Percentiles rank a stretch among this genome's conserved stretches.
These are phyloP conservation scores for Eucalyptus dawsonii DNA, from an alignment of 345 rosid genomes.

Conservation along the genomic window DNA sequence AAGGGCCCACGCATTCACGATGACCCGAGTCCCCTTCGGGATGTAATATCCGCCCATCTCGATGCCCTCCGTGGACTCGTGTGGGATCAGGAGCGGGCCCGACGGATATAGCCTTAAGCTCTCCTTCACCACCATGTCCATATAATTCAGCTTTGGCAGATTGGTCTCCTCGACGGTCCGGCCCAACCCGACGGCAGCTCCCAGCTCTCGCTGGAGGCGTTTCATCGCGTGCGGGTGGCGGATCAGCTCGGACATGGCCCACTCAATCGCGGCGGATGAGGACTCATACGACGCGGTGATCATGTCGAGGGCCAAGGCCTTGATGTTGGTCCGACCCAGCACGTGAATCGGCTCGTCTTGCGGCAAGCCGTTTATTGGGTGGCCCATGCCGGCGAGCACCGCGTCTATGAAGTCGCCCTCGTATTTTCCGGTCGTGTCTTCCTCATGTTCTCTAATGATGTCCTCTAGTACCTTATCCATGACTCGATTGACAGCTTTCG, in stretches of 20 bases:
- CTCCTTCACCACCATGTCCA: slow-evolving; percentile 7
- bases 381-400: not conserved
- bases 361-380: not conserved
- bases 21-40: not conserved
- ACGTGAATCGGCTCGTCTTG: not conserved
- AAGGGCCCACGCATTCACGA: not conserved
- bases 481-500: not conserved
- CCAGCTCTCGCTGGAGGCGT: slow-evolving; percentile 5
- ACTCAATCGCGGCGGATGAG: not conserved
- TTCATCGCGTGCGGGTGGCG: slow-evolving; percentile 4
- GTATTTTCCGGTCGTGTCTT: not conserved
- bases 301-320: slow-evolving; percentile 14
- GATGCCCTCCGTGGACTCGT: not conserved
- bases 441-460: not conserved
- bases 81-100: not conserved
- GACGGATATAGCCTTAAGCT: not conserved
- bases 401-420: not conserved
- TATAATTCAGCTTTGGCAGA: not conserved
- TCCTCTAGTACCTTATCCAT: not conserved
- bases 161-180: slow-evolving; percentile 1
- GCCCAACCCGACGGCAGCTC: slow-evolving; percentile 1
- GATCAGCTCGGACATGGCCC: slow-evolving; percentile 12
- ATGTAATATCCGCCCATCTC: not conserved
- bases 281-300: slow-evolving; percentile 1
- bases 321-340: not conserved